A percentile compares a stretch with the other conserved stretches of the same genome.
These are phyloP conservation scores for Termitomyces sp. DNA, from an alignment of 768 basidiomycete genomes.

Conservation along the genomic window DNA sequence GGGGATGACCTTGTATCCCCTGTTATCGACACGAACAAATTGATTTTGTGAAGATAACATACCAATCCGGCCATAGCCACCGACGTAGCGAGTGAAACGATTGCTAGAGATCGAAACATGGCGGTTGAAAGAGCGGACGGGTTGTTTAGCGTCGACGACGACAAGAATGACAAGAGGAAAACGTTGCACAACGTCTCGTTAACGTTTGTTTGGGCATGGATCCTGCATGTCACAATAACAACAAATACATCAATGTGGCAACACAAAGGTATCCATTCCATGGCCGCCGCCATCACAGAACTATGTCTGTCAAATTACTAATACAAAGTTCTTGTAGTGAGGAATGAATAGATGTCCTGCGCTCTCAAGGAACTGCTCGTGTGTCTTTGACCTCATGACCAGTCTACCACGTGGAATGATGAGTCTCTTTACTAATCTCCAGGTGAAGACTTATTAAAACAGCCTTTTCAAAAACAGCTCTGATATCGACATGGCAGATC, in stretches of 20 bases:
- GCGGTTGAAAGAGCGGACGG: constrained; percentile 46
- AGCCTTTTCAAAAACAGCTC: not conserved
- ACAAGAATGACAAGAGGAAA: constrained; percentile 23
- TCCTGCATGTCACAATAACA: constrained; percentile 27
- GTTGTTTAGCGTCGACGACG: constrained; percentile 39
- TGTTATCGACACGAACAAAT: constrained; percentile 10
- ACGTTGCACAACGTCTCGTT: constrained; percentile 16
- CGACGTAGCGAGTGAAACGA: constrained; percentile 49
- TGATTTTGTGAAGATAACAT: constrained; percentile 10
- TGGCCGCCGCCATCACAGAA: not conserved
- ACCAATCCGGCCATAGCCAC: constrained; percentile 52
- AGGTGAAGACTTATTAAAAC: not conserved
- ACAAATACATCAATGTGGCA: constrained; percentile 29
- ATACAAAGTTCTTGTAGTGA: not conserved
- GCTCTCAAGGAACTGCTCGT: not conserved
- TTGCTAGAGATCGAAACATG: constrained; percentile 52
- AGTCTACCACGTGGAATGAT: not conserved
- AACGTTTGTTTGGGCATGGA: constrained; percentile 13
- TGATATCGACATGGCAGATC: constrained; percentile 19
- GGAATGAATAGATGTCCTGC: not conserved
- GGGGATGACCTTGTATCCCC: constrained; percentile 48
- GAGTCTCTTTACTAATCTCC: not conserved
- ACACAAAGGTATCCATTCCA: not conserved
- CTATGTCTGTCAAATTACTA: not conserved
- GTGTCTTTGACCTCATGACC: not conserved